phyloP scores from a whole-genome alignment of 1,139 yeast species.

The Hyphopichia buzzinii region DNA sequence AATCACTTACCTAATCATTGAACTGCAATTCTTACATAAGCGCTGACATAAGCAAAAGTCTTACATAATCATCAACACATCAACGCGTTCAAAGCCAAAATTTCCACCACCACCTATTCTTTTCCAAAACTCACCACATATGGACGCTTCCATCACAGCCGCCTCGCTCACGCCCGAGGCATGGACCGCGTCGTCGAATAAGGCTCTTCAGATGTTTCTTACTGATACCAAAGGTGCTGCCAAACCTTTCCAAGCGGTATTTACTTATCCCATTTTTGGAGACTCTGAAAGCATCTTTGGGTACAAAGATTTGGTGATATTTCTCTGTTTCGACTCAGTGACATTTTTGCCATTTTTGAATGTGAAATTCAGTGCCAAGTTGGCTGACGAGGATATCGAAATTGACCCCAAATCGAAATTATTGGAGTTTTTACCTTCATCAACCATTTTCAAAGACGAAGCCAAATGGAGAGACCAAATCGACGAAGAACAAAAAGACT shows the following conservation, averaged over 20 bases:
- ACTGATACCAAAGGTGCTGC: slow-evolving; percentile 59
- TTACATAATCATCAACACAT: too few species aligned
- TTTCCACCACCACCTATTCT: neutral
- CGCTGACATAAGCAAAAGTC: too few species aligned
- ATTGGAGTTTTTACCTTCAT: slow-evolving; percentile 57
- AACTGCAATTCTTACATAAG: too few species aligned
- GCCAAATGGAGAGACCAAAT: slow-evolving; percentile 60
- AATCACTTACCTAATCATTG: too few species aligned
- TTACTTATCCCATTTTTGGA: slow-evolving; percentile 92
- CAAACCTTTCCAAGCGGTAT: slow-evolving; percentile 61
- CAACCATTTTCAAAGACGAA: slow-evolving; percentile 62
- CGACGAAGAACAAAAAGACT: slow-evolving; percentile 44
- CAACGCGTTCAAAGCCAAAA: too few species aligned
- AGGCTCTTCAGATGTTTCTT: slow-evolving; percentile 51
- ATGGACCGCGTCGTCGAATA: slow-evolving; percentile 71
- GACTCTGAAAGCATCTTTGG: slow-evolving; percentile 90
- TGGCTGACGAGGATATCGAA: slow-evolving; percentile 48
- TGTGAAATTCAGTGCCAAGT: slow-evolving; percentile 53
- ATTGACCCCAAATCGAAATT: slow-evolving; percentile 54
- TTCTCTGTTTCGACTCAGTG: slow-evolving; percentile 46
- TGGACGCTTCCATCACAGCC: slow-evolving; percentile 6
- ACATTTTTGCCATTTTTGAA: slow-evolving; percentile 50
- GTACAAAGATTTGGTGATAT: slow-evolving; percentile 60
- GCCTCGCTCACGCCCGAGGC: slow-evolving; percentile 49
- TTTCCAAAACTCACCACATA: neutral